Conservation (phyloP, 2,329 filamentous ascomycete genomes). For the Penicillium capsulatum region DNA sequence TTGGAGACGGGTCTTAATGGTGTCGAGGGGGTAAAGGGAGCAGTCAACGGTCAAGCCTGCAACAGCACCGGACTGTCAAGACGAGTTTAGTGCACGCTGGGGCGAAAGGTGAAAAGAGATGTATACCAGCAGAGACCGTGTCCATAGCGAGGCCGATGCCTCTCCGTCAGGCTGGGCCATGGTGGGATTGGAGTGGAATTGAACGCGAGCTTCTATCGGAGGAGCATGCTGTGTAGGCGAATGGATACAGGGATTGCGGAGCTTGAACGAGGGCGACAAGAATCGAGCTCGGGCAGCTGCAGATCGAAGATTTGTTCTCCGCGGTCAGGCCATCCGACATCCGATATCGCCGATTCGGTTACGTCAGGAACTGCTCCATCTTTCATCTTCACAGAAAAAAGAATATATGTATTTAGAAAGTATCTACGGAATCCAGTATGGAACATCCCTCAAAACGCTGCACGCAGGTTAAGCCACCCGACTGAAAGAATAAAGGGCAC, state of each 20-base stretch:
- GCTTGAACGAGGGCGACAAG: background rate
- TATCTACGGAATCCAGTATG: conserved; percentile 9
- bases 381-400: no score
- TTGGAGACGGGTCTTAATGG: conserved; percentile 94
- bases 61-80: conserved; percentile 68
- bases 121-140: conserved; percentile 40
- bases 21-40: conserved; percentile 96
- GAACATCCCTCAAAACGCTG: no score
- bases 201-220: conserved; percentile 6
- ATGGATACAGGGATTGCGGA: background rate
- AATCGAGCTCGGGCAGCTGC: conserved; percentile 19
- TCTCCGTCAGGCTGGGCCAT: conserved; percentile 31
- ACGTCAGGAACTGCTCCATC: conserved; percentile 3
- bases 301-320: conserved; percentile 20
- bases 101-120: background rate
- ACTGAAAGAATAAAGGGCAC: no score
- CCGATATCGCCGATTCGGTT: conserved; percentile 21
- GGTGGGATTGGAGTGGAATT: conserved; percentile 3
- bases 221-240: conserved; percentile 10
- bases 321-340: conserved; percentile 24
- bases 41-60: conserved; percentile 96
- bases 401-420: conserved; percentile 5
- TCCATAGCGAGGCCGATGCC: conserved; percentile 42
- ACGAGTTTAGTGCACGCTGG: background rate
- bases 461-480: no score